These are phyloP conservation scores for Trypanosoma platydactyli DNA, from an alignment of 208 protist genomes.

Conservation along the genomic window DNA sequence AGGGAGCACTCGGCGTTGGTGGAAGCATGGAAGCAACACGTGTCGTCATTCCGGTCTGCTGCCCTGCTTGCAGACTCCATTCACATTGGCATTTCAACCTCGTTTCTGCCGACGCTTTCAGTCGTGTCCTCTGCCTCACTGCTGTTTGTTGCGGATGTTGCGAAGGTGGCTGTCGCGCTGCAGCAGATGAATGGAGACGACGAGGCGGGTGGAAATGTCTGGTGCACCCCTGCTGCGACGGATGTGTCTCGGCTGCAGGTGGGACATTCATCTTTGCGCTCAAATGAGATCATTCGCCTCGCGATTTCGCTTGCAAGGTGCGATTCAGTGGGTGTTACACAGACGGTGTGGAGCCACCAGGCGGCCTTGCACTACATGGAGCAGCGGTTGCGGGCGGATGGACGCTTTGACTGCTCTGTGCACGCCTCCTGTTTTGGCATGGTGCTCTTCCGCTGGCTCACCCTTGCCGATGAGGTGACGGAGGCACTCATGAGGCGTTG, in stretches of 20 bases:
- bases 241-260: constrained; percentile 14
- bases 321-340: not conserved
- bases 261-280: constrained; percentile 10
- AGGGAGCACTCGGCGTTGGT: not conserved
- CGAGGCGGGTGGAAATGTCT: constrained; percentile 18
- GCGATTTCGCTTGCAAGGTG: constrained; percentile 9
- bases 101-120: constrained; percentile 22
- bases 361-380: constrained; percentile 28
- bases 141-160: constrained; percentile 22
- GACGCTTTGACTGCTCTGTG: constrained; percentile 66
- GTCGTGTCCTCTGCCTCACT: constrained; percentile 9
- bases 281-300: constrained; percentile 12
- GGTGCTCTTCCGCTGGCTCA: constrained; percentile 63
- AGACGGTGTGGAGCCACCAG: constrained; percentile 24
- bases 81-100: constrained; percentile 24
- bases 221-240: constrained; percentile 17
- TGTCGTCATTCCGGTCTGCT: constrained; percentile 8
- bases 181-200: constrained; percentile 2
- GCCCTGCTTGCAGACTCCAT: constrained; percentile 23
- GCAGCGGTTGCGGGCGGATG: constrained; percentile 49
- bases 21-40: constrained; percentile 10
- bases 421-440: constrained; percentile 47
- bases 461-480: constrained; percentile 58
- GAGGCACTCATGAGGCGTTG: constrained; percentile 37
- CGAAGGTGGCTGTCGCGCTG: constrained; percentile 20